phyloP scores from a whole-genome alignment of 805 yeast genomes.

The Nakazawaea siamensis region DNA sequence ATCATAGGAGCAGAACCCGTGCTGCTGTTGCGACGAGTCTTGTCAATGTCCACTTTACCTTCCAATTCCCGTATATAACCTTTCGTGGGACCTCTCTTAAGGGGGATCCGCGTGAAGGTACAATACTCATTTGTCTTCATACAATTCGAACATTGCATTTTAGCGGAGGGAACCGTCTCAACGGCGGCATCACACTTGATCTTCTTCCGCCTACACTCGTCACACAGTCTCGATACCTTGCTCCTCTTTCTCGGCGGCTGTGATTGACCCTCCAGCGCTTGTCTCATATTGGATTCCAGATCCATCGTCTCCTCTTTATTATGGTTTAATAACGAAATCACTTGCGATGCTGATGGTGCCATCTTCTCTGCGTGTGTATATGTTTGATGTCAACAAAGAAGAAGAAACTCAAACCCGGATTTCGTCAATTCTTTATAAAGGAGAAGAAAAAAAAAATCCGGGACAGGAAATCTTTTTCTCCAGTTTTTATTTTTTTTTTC shows the following conservation, averaged over 20 bases:
- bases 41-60: constrained; percentile 23
- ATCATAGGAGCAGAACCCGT: background rate
- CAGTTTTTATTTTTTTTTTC: too few species aligned
- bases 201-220: constrained; percentile 69
- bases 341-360: background rate
- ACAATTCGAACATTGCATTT: constrained; percentile 55
- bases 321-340: constrained; percentile 7
- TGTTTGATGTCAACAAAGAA: too few species aligned
- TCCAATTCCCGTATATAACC: constrained; percentile 48
- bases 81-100: constrained; percentile 75
- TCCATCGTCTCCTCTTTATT: background rate
- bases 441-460: too few species aligned
- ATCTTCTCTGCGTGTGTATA: too few species aligned
- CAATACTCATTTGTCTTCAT: constrained; percentile 51
- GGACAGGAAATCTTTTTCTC: too few species aligned
- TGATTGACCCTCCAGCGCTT: too few species aligned
- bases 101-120: constrained; percentile 60
- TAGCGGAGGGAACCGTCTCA: constrained; percentile 23
- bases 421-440: too few species aligned
- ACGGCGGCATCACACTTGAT: constrained; percentile 56
- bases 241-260: constrained; percentile 42
- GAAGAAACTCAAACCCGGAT: too few species aligned
- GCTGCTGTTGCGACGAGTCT: constrained; percentile 2
- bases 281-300: background rate
- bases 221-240: constrained; percentile 77